Conservation (phyloP, 139 green algal genomes). For the Micractinium conductrix region DNA sequence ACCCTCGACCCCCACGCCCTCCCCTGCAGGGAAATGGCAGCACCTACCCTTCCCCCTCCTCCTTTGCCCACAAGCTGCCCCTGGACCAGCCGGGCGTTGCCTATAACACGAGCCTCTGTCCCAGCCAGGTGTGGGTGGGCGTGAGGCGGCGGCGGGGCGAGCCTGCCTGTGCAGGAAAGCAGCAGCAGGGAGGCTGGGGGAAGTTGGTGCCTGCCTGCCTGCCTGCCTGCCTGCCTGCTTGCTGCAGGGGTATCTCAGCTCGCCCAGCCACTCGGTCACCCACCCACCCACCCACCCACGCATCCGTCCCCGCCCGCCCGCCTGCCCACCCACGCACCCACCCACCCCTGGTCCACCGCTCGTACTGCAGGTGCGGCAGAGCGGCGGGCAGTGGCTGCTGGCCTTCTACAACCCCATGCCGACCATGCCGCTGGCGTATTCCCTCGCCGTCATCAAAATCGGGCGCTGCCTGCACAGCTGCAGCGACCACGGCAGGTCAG, state of each 20-base stretch:
- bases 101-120: conserved; percentile 46
- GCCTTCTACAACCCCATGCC: conserved; percentile 64
- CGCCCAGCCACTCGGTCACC: too few species aligned
- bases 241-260: background rate
- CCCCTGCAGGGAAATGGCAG: conserved; percentile 9
- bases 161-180: background rate
- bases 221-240: background rate
- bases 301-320: too few species aligned
- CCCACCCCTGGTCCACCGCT: background rate
- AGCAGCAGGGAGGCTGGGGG: too few species aligned
- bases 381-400: conserved; percentile 39
- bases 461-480: conserved; percentile 63
- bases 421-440: conserved; percentile 54
- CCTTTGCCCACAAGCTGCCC: conserved; percentile 48
- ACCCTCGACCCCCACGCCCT: background rate
- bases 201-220: background rate
- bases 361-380: background rate
- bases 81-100: conserved; percentile 39
- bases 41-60: conserved; percentile 29
- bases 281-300: too few species aligned
- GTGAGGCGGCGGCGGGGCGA: background rate
- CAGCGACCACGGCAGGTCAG: conserved; percentile 50
- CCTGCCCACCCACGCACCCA: too few species aligned
- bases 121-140: conserved; percentile 42
- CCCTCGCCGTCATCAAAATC: conserved; percentile 38